Percentiles rank a stretch among this genome's conserved stretches.
Conservation (phyloP, 306 rosid genomes). For the Prinsepia uniflora region DNA sequence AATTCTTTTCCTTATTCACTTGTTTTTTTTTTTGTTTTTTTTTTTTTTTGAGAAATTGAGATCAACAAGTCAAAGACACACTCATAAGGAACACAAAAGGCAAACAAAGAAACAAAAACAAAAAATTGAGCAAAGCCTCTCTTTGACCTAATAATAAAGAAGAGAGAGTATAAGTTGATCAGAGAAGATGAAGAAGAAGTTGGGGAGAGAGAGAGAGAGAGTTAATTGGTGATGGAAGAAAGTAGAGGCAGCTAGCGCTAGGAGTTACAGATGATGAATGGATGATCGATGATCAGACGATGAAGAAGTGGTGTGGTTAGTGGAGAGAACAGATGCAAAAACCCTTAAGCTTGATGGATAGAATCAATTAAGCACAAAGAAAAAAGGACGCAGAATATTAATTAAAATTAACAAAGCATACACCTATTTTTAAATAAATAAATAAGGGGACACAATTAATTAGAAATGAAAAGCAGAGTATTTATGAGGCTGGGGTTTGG, state of each 20-base stretch:
- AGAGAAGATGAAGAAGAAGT: background rate
- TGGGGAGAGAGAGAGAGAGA: conserved; percentile 43
- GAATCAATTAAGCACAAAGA: conserved; percentile 49
- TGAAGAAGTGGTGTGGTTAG: conserved; percentile 25
- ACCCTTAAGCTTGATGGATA: conserved; percentile 24
- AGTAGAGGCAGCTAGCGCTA: background rate
- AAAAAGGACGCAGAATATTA: conserved; percentile 11
- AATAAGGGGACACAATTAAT: conserved; percentile 5
- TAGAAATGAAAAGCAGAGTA: conserved; percentile 16
- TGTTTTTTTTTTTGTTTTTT: background rate
- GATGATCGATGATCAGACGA: conserved; percentile 9
- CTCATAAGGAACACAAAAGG: background rate
- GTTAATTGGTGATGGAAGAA: conserved; percentile 1
- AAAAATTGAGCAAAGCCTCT: background rate
- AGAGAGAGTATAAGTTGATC: background rate
- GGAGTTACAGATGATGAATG: background rate
- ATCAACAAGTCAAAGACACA: background rate
- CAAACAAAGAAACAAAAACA: background rate
- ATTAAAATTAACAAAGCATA: conserved; percentile 14
- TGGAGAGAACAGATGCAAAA: conserved; percentile 49
- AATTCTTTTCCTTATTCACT: background rate
- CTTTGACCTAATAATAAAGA: background rate
- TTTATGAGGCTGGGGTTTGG: conserved; percentile 9
- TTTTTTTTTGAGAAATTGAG: background rate
- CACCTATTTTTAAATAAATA: background rate